phyloP scores from a whole-genome alignment of 2,329 filamentous ascomycete species.

The Sclerotiophoma versabilis region DNA sequence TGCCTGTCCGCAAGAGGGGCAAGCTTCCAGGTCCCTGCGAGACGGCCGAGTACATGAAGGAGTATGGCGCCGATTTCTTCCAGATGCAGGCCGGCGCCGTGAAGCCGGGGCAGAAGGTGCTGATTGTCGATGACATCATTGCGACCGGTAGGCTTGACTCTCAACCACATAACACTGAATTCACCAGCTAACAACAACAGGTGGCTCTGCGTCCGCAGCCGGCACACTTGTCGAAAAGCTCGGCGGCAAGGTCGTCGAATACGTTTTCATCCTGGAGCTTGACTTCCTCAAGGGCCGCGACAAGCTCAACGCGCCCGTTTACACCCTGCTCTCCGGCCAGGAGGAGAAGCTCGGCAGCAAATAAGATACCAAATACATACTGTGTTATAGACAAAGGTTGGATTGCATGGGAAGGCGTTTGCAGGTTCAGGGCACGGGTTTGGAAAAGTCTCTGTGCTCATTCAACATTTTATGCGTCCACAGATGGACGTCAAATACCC shows the following conservation, averaged over 20 bases:
- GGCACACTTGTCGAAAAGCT: constrained; percentile 85
- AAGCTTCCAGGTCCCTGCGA: constrained; percentile 91
- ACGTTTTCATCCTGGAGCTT: constrained; percentile 94
- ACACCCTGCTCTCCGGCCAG: constrained; percentile 79
- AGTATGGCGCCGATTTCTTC: constrained; percentile 94
- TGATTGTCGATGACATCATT: constrained; percentile 98
- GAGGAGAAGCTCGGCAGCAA: constrained; percentile 43
- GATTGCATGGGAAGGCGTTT: constrained; percentile 35
- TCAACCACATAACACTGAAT: neutral
- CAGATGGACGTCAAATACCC: neutral
- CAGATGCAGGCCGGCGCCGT: constrained; percentile 92
- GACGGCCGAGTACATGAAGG: constrained; percentile 89
- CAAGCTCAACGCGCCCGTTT: constrained; percentile 83
- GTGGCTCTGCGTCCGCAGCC: constrained; percentile 88
- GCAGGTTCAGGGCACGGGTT: constrained; percentile 10
- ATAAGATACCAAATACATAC: constrained; percentile 3
- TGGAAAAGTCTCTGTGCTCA: constrained; percentile 7
- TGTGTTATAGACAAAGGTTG: constrained; percentile 18
- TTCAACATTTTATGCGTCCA: constrained; percentile 15
- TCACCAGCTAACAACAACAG: constrained; percentile 55
- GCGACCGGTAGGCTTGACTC: constrained; percentile 76
- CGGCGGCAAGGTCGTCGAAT: constrained; percentile 85
- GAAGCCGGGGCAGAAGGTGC: constrained; percentile 83
- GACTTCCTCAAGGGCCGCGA: constrained; percentile 90
- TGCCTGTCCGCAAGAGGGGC: constrained; percentile 91